Evolutionary conservation across 352 stramenopile species (phyloP).

Genomic region (Phytophthora pisi): DNA sequence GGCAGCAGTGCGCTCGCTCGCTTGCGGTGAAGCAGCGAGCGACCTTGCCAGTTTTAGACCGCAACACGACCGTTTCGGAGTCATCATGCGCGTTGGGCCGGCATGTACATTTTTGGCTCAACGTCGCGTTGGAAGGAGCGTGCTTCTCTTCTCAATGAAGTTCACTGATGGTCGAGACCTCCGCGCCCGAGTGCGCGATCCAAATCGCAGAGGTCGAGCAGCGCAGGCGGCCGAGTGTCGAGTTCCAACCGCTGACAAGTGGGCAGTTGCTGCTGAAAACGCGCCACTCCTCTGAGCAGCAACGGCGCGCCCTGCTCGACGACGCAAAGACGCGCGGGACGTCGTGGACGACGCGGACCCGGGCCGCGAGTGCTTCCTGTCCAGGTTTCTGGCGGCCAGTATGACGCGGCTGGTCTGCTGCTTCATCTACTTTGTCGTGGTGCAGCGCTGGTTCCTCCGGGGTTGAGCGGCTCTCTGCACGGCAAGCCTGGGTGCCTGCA

Average conservation of each 20-base stretch:
- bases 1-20: background rate
- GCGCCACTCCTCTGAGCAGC: constrained; percentile 8
- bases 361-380: constrained; percentile 51
- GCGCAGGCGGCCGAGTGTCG: background rate
- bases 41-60: background rate
- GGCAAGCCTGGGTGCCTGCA: background rate
- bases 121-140: background rate
- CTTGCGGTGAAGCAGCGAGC: background rate
- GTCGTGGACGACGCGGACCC: constrained; percentile 14
- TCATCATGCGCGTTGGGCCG: background rate
- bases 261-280: constrained; percentile 33
- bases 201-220: constrained; percentile 18
- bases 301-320: constrained; percentile 15
- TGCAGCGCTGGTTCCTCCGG: constrained; percentile 22
- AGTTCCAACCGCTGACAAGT: constrained; percentile 32
- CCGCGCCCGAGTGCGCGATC: constrained; percentile 19
- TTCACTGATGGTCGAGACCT: constrained; percentile 17
- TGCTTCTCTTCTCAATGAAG: background rate
- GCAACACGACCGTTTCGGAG: background rate
- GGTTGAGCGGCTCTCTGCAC: constrained; percentile 11
- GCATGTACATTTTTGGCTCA: background rate
- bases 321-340: constrained; percentile 12
- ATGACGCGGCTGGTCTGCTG: constrained; percentile 43
- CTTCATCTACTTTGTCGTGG: constrained; percentile 58
- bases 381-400: constrained; percentile 45